A percentile compares a stretch with the other conserved stretches of the same genome.
Evolutionary conservation across 352 stramenopile genomes (phyloP).

Genomic region (Phytopythium oedochilum): DNA sequence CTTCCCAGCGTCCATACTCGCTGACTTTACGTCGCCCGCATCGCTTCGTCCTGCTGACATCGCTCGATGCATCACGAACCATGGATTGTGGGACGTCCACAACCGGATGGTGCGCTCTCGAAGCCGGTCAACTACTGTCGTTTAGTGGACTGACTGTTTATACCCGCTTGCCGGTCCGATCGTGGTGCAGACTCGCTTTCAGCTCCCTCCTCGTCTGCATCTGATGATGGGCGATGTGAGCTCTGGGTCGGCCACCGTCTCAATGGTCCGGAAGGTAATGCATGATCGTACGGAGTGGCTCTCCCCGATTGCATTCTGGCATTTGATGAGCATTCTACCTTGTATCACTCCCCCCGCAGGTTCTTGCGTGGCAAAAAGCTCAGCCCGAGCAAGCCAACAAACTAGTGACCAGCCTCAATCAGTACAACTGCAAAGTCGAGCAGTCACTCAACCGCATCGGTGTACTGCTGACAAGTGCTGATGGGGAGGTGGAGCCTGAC

Average conservation of each 20-base stretch:
- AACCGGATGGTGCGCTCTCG: conserved; percentile 34
- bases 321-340: not conserved
- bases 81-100: conserved; percentile 34
- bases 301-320: too few species aligned
- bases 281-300: too few species aligned
- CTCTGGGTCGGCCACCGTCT: conserved; percentile 88
- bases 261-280: conserved; percentile 78
- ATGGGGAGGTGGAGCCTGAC: not conserved
- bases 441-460: conserved; percentile 11
- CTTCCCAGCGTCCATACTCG: conserved; percentile 68
- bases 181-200: conserved; percentile 40
- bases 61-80: conserved; percentile 30
- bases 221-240: conserved; percentile 96
- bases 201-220: conserved; percentile 66
- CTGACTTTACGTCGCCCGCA: conserved; percentile 40
- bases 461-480: not conserved
- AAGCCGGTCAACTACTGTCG: too few species aligned
- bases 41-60: conserved; percentile 59
- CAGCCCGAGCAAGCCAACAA: conserved; percentile 13
- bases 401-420: conserved; percentile 12
- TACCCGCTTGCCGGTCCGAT: not conserved
- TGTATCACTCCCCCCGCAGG: conserved; percentile 1
- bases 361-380: conserved; percentile 23
- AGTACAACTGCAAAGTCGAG: conserved; percentile 18
- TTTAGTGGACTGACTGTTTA: too few species aligned